Conservation (phyloP, 1,139 yeast species). For the Geotrichum histeridarum region DNA sequence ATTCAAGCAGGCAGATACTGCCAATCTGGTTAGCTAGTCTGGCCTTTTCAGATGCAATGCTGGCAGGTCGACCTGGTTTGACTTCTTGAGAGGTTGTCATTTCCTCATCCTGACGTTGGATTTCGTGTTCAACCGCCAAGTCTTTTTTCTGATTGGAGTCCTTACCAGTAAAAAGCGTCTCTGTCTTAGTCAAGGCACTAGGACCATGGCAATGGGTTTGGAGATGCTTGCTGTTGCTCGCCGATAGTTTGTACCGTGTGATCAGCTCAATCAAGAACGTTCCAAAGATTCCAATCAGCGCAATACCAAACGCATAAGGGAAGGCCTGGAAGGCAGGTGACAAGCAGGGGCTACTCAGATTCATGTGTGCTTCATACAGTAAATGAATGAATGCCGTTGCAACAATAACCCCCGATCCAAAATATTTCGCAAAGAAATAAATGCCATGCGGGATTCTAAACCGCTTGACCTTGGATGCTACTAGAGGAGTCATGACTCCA, state of each 20-base stretch:
- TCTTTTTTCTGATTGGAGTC: neutral
- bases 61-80: too few species aligned
- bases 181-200: conserved; percentile 21
- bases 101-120: neutral
- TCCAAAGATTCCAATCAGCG: conserved; percentile 43
- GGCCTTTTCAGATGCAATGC: neutral
- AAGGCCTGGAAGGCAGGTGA: conserved; percentile 51
- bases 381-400: conserved; percentile 87
- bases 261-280: conserved; percentile 35
- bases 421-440: conserved; percentile 68
- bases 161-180: neutral
- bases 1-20: conserved; percentile 62
- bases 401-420: conserved; percentile 88
- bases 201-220: conserved; percentile 30
- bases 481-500: conserved; percentile 45
- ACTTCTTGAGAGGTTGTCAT: neutral
- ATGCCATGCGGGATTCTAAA: conserved; percentile 50
- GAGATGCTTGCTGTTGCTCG: conserved; percentile 4
- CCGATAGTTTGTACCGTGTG: conserved; percentile 22
- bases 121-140: neutral
- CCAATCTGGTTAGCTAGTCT: conserved; percentile 35
- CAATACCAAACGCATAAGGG: conserved; percentile 60
- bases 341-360: conserved; percentile 49
- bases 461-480: conserved; percentile 28
- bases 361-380: conserved; percentile 67